phyloP scores from a whole-genome alignment of 805 yeast species.

The Brettanomyces naardenensis region DNA sequence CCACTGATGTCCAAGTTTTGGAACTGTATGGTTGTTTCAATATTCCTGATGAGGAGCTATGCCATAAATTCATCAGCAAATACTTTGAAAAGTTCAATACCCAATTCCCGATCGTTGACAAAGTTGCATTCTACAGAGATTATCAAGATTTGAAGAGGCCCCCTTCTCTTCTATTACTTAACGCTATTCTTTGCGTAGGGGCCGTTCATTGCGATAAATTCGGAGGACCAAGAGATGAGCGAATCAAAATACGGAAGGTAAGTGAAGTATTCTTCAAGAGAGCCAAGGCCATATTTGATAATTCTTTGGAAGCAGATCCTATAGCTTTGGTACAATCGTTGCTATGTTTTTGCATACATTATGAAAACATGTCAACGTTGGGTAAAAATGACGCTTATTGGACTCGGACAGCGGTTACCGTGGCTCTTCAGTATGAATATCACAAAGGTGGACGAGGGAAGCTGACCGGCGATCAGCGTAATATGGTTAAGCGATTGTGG shows the following conservation, averaged over 20 bases:
- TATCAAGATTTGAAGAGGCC: conserved; percentile 50
- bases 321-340: conserved; percentile 55
- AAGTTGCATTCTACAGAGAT: conserved; percentile 49
- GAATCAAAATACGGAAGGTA: conserved; percentile 38
- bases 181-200: conserved; percentile 61
- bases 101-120: conserved; percentile 65
- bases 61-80: conserved; percentile 51
- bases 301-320: conserved; percentile 62
- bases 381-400: conserved; percentile 65
- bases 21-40: conserved; percentile 62
- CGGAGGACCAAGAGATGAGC: conserved; percentile 34
- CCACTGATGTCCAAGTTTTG: conserved; percentile 53
- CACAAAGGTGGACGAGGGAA: conserved; percentile 36
- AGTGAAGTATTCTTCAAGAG: conserved; percentile 28
- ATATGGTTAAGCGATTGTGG: conserved; percentile 35
- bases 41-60: conserved; percentile 55
- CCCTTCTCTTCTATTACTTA: conserved; percentile 54
- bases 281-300: conserved; percentile 58
- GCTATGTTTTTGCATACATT: conserved; percentile 17
- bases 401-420: conserved; percentile 61
- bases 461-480: conserved; percentile 14
- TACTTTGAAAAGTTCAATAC: conserved; percentile 56
- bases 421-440: conserved; percentile 72
- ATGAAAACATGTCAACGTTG: conserved; percentile 18
- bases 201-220: conserved; percentile 45